These are phyloP conservation scores for Toxicodendron radicans DNA, from an alignment of 345 rosid genomes.

Conservation along the genomic window DNA sequence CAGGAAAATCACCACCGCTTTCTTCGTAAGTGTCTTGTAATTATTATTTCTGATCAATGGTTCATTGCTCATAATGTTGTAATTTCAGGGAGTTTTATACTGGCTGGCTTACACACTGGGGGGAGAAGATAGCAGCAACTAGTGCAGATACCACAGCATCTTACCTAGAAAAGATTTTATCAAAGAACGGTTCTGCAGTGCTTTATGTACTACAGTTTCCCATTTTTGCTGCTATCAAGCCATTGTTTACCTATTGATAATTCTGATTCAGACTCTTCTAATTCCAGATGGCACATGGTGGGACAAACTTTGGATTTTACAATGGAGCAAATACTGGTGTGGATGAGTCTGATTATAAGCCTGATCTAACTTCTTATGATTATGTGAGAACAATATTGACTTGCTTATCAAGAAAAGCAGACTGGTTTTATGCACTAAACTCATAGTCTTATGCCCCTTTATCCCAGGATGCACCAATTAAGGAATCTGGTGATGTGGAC, in stretches of 20 bases:
- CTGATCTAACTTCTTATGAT: slow-evolving; percentile 95
- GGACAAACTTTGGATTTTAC: slow-evolving; percentile 95
- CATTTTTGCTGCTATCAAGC: slow-evolving; percentile 6
- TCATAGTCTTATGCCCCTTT: slow-evolving; percentile 15
- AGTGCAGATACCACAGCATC: slow-evolving; percentile 67
- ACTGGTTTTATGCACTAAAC: slow-evolving; percentile 12
- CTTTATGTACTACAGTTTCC: slow-evolving; percentile 57
- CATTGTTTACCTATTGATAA: slow-evolving; percentile 10
- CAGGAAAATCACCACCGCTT: slow-evolving; percentile 94
- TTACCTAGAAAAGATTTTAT: slow-evolving; percentile 68
- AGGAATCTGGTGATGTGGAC: slow-evolving; percentile 83
- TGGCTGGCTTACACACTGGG: slow-evolving; percentile 99
- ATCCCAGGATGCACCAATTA: slow-evolving; percentile 90
- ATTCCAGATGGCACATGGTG: slow-evolving; percentile 96
- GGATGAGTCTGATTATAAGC: slow-evolving; percentile 66
- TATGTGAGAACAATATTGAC: slow-evolving; percentile 48
- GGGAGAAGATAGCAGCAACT: slow-evolving; percentile 71
- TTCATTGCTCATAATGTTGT: slow-evolving; percentile 15
- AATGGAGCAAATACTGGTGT: slow-evolving; percentile 88
- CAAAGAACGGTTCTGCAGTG: slow-evolving; percentile 86
- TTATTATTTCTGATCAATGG: slow-evolving; percentile 2
- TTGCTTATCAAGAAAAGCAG: neutral
- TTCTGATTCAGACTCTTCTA: neutral
- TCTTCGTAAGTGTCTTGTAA: slow-evolving; percentile 56
- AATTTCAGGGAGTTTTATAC: slow-evolving; percentile 86